Conservation (phyloP, 768 basidiomycete genomes). For the Lanmaoa pseudosensibilis region DNA sequence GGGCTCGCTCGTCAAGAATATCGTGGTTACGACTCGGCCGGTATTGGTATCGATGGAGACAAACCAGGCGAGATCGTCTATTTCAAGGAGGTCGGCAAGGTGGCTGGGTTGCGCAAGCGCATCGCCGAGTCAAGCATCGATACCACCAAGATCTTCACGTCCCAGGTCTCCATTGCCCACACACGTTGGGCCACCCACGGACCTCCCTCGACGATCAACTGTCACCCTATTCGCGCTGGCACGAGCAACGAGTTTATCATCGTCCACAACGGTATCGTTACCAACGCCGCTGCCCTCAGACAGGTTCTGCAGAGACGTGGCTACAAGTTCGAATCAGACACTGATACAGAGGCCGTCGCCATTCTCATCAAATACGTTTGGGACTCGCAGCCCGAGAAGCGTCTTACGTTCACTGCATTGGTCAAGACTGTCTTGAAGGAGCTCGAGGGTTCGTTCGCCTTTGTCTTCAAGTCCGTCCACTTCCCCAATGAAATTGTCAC, state of each 20-base stretch:
- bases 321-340: conserved; percentile 91
- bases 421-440: conserved; percentile 97
- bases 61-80: conserved; percentile 69
- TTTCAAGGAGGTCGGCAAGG: conserved; percentile 99
- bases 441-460: conserved; percentile 97
- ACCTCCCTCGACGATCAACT: conserved; percentile 82
- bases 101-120: conserved; percentile 86
- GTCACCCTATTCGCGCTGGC: conserved; percentile 92
- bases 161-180: conserved; percentile 96
- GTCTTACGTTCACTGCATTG: conserved; percentile 83
- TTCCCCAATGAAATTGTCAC: conserved; percentile 96
- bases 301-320: conserved; percentile 95
- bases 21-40: conserved; percentile 97
- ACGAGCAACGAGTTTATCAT: conserved; percentile 79
- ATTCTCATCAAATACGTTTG: conserved; percentile 96
- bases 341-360: conserved; percentile 97
- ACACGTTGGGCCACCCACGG: conserved; percentile 99
- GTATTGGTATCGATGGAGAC: conserved; percentile 90
- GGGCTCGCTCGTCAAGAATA: conserved; percentile 96
- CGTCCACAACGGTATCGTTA: conserved; percentile 99
- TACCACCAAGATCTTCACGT: conserved; percentile 72
- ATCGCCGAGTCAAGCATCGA: conserved; percentile 72
- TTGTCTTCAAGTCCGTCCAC: conserved; percentile 96
- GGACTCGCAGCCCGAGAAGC: conserved; percentile 87
- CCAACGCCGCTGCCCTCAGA: conserved; percentile 85